Conservation (phyloP, 306 rosid species). For the Quercus bicolor region DNA sequence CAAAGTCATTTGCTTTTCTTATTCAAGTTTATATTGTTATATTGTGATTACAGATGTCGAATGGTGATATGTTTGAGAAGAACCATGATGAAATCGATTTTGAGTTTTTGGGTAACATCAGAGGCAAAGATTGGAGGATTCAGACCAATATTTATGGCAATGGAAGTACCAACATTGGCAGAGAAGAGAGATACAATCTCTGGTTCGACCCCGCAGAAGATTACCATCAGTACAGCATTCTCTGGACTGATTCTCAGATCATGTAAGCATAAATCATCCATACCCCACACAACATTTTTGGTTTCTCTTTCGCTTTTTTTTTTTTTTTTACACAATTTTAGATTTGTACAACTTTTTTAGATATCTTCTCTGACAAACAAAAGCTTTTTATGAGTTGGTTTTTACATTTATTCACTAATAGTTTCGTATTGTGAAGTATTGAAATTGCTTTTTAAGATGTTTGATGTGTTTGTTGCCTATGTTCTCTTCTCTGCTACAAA, state of each 20-base stretch:
- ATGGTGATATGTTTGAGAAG: slow-evolving; percentile 79
- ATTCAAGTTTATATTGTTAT: background rate
- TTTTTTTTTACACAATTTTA: background rate
- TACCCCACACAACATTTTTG: slow-evolving; percentile 25
- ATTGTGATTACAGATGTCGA: slow-evolving; percentile 64
- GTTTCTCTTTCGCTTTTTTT: background rate
- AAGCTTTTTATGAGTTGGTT: background rate
- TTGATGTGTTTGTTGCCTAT: slow-evolving; percentile 16
- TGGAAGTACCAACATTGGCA: slow-evolving; percentile 85
- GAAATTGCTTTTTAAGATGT: slow-evolving; percentile 4
- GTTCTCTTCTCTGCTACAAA: background rate
- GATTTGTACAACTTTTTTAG: no score
- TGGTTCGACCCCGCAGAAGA: slow-evolving; percentile 97
- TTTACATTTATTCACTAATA: slow-evolving; percentile 11
- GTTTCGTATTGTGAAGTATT: slow-evolving; percentile 1
- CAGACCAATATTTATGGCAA: slow-evolving; percentile 96
- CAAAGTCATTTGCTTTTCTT: background rate
- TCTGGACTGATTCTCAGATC: slow-evolving; percentile 80
- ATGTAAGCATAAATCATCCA: slow-evolving; percentile 53
- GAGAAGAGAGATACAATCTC: slow-evolving; percentile 86
- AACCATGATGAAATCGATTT: slow-evolving; percentile 95
- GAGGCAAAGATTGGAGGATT: slow-evolving; percentile 95
- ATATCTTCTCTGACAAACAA: background rate
- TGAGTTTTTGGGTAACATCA: slow-evolving; percentile 89
- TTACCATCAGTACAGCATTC: slow-evolving; percentile 78